Base-by-base conservation (phyloP, 345 rosid species). In the Excoecaria cochinchinensis region DNA sequence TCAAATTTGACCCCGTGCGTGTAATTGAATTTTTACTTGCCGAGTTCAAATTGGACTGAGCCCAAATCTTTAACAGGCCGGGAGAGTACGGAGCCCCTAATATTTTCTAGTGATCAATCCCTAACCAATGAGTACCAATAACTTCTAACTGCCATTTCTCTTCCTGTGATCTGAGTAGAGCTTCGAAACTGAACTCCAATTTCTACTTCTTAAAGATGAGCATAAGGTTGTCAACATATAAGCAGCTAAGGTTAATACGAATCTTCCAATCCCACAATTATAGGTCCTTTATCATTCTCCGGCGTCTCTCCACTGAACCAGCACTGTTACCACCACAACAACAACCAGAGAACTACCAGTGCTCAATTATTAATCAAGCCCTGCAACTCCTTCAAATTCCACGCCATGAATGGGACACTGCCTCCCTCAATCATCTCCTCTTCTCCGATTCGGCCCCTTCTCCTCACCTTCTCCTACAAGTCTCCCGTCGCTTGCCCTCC, bases 401-500 rank as follows among this genome's bases (percentile, higher is more conserved):
- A 56, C 78, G 84, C n/a, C 50, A 80, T 31, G 88, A 88, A 19
- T 91, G 97, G 97, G 36, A 76, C 42, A 76, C 88, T 4, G 77
- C 74, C 77, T 80, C 83, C 50, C 83, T 86, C 71, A 84, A 80
- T 39, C 60, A 59, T 24, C 80, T 84, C 31, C 87, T 94, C 63
- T 81, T 91, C 70, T 76, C 82, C 69, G 76, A 81, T 70, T 63
- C 74, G 60, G 61, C 69, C n/a, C 52, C 55, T 31, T 60, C 89
- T 75, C 84, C 89, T 65, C 59, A 56, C 2, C 83, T 76, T 55
- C 75, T 88, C 81, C 72, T 74, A 11, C 82, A 80, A 62, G 87
- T 92, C 78, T 76, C 91, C 63, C 86, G 90, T 75, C 80, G 85
- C 52, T 82, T 95, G 3, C 71, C 83, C n/a, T 86, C 91, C 51